Evolutionary conservation across 2,329 filamentous ascomycete genomes (phyloP), one percentile per base, ranked within the genome.

Genomic region (Fusarium succisae): DNA sequence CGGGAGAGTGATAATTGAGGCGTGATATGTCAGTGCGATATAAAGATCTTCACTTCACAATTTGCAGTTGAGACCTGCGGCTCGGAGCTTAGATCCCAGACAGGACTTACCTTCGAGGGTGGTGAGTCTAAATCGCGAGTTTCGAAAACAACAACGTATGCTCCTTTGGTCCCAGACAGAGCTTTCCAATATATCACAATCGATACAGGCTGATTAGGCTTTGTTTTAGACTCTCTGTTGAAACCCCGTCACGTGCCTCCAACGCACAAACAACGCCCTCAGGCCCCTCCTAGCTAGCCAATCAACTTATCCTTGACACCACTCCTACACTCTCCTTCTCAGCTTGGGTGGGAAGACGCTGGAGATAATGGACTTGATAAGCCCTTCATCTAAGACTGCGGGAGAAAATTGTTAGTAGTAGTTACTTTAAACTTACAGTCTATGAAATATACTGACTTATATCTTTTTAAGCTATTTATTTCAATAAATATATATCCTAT

Each of bases 351-450:
- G 6, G 20, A 28, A 22, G 13, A 28, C 6, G 26, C 8, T 28
- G 26, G 20, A 4, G 13, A 22, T 4, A 0, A 12, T 17, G 0
- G 28, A 11, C 2, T 28, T 15, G 4, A 22, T 8, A 4, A 8
- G 8, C 0, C 13, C 0, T 15, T 28, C 0, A 22, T 7, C 9
- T 10, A 22, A 22, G 10, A 8, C 13, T 11, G 0, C 0, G 8
- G 20, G 45, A 22, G 4, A 17, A 15, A 3, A 2, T 17, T 6
- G 2, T 48, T 3, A 7, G 8, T 12, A 3, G 3, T 5, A 22
- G 2, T 47, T n/a, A 26, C 10, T 10, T 20, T 5, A 2, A 13
- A 15, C 24, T 35, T 14, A 10, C 6, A 8, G 9, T 20, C 4
- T 22, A 14, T 14, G 1, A 24, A 15, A 20, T 3, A 32, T 1